These are phyloP conservation scores for Calonectria montana DNA, from an alignment of 2,329 filamentous ascomycete species.

Conservation along the genomic window DNA sequence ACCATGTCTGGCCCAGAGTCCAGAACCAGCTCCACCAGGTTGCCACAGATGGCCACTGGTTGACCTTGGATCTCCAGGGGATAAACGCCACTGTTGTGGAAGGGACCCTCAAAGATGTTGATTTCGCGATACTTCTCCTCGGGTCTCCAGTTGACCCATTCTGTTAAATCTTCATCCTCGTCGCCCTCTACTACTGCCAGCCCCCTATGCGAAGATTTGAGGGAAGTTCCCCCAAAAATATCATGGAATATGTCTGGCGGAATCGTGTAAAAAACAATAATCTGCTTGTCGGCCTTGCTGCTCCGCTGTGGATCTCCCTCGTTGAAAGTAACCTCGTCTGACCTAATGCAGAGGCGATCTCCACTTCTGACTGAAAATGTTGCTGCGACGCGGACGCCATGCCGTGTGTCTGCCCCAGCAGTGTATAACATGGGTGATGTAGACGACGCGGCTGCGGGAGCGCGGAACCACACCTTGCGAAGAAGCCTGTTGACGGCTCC, in stretches of 20 bases:
- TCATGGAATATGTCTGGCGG: constrained; percentile 66
- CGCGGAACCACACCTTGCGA: constrained; percentile 67
- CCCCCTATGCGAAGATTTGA: background rate
- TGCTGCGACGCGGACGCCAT: constrained; percentile 69
- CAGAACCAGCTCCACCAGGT: constrained; percentile 47
- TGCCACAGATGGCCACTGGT: constrained; percentile 45
- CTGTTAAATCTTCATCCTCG: constrained; percentile 9
- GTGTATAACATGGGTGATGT: constrained; percentile 63
- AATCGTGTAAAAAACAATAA: constrained; percentile 70
- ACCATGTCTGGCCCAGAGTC: constrained; percentile 48
- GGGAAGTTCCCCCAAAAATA: constrained; percentile 33
- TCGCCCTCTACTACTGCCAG: constrained; percentile 13
- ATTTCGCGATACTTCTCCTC: constrained; percentile 36
- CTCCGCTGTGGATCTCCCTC: constrained; percentile 9
- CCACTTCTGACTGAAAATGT: constrained; percentile 56
- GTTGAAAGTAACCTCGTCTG: constrained; percentile 16
- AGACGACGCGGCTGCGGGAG: constrained; percentile 43
- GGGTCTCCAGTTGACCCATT: constrained; percentile 32
- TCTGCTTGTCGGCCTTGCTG: constrained; percentile 44
- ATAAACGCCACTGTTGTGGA: constrained; percentile 30
- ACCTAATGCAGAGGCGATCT: constrained; percentile 16
- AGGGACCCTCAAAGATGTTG: constrained; percentile 32
- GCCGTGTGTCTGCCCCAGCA: constrained; percentile 64
- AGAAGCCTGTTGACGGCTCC: constrained; percentile 63
- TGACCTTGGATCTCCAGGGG: constrained; percentile 48